Evolutionary conservation across 2,329 filamentous ascomycete genomes (phyloP).

Genomic region (Aurifilum marmelostoma): DNA sequence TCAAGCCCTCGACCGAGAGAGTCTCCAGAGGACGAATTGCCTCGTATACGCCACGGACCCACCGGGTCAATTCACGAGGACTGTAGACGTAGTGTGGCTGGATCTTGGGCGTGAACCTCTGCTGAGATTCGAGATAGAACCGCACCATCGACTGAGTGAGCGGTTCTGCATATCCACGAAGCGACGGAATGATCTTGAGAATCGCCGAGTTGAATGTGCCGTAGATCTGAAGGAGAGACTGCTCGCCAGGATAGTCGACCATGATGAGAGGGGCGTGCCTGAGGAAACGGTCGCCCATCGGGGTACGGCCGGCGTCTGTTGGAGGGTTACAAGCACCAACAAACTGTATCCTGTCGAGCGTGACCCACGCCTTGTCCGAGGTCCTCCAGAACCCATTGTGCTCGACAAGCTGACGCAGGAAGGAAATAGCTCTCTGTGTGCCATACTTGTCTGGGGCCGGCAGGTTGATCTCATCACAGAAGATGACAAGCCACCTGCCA

Average conservation of each 20-base stretch:
- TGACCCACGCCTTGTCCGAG: slow-evolving; percentile 96
- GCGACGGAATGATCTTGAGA: slow-evolving; percentile 91
- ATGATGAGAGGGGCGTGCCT: slow-evolving; percentile 98
- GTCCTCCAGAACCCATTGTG: slow-evolving; percentile 99
- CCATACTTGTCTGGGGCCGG: slow-evolving; percentile 97
- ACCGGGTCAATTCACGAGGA: slow-evolving; percentile 95
- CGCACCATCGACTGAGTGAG: slow-evolving; percentile 98
- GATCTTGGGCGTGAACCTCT: slow-evolving; percentile 92
- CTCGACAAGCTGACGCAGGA: slow-evolving; percentile 95
- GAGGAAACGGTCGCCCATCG: slow-evolving; percentile 90
- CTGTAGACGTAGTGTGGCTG: slow-evolving; percentile 99
- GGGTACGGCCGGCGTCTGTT: slow-evolving; percentile 93
- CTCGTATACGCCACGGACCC: slow-evolving; percentile 97
- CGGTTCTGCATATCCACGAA: slow-evolving; percentile 93
- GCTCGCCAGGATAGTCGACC: slow-evolving; percentile 98
- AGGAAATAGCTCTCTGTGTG: slow-evolving; percentile 95
- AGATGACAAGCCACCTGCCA: slow-evolving; percentile 95
- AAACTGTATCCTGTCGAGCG: slow-evolving; percentile 96
- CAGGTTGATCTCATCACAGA: slow-evolving; percentile 99
- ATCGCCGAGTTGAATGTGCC: slow-evolving; percentile 96
- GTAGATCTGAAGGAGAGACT: slow-evolving; percentile 95
- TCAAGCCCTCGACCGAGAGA: slow-evolving; percentile 84
- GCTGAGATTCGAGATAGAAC: slow-evolving; percentile 93
- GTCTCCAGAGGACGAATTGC: slow-evolving; percentile 90
- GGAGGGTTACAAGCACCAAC: slow-evolving; percentile 98